Evolutionary conservation across 306 rosid species (phyloP), one percentile per base, ranked within the genome.

Genomic region (Trifolium fragiferum): DNA sequence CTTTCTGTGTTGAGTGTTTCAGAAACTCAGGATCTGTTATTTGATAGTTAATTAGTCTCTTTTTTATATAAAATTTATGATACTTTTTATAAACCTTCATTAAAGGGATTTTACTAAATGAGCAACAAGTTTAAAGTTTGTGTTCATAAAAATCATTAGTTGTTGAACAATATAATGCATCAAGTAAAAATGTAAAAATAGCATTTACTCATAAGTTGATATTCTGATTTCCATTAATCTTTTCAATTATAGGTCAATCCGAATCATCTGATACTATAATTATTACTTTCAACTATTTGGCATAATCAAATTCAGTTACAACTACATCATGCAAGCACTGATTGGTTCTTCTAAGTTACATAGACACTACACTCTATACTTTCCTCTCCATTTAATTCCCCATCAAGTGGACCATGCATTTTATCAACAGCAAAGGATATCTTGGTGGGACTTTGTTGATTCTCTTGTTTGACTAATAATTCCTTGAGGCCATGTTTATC

Each of bases 301-400:
- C 66, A 82, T 54, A 46, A 76, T 66, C 53, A 72, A 21, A 54
- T 47, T 69, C 68, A 51, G 78, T 74, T 71, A 76, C 74, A 84
- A 65, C 70, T 64, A 55, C 51, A 54, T 73, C 61, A 20, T 25
- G 72, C 53, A 46, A 85, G 92, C 89, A 81, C 66, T 73, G n/a
- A 74, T 91, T 80, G 85, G 88, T 81, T 71, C 66, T 18, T 77
- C 79, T 84, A 80, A 51, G 86, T 82, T 44, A 85, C 86, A 76
- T 86, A 86, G 43, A 91, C 83, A 76, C 87, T 83, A 77, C 93
- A 90, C 64, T 89, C 90, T 84, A 92, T 87, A 82, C 91, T 90
- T 76, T 87, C 92, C 50, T 84, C 88, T 33, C 85, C 99, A 46
- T 60, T 78, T 65, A 83, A 80, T 70, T 88, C 91, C 61, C 80